phyloP scores from a whole-genome alignment of 208 protist genomes.

The Trypanosoma scelopori region DNA sequence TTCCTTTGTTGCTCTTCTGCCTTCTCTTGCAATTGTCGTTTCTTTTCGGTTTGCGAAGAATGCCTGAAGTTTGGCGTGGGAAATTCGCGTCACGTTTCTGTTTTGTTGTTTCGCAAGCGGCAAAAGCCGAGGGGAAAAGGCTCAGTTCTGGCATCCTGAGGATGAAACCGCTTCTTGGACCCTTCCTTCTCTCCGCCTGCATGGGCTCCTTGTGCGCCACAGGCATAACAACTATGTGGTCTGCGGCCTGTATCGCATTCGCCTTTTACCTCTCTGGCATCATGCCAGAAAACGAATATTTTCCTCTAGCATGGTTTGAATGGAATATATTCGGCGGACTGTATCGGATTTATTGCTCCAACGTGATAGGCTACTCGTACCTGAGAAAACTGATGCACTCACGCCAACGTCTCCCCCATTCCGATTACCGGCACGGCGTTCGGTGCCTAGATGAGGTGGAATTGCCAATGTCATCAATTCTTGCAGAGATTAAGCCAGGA shows the following conservation, averaged over 20 bases:
- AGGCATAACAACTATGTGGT: neutral
- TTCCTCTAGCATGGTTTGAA: slow-evolving; percentile 49
- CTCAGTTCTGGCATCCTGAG: neutral
- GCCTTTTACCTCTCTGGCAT: slow-evolving; percentile 41
- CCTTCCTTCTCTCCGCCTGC: neutral
- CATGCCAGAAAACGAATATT: slow-evolving; percentile 56
- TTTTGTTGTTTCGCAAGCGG: too few species aligned
- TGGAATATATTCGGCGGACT: slow-evolving; percentile 65
- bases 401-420: slow-evolving; percentile 59
- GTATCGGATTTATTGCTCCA: slow-evolving; percentile 73
- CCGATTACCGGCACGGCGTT: slow-evolving; percentile 78
- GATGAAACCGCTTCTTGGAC: slow-evolving; percentile 22
- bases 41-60: too few species aligned
- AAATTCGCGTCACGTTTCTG: too few species aligned
- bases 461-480: slow-evolving; percentile 10
- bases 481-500: neutral
- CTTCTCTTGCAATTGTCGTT: too few species aligned
- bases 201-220: slow-evolving; percentile 6
- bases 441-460: slow-evolving; percentile 35
- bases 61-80: too few species aligned
- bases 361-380: slow-evolving; percentile 57
- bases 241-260: slow-evolving; percentile 8
- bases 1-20: neutral
- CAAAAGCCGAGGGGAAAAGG: neutral
- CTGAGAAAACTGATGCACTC: slow-evolving; percentile 58